A percentile compares a stretch with the other conserved stretches of the same genome.
Evolutionary conservation across 495 filamentous ascomycete genomes (phyloP).

Genomic region (Opeltia flavorubescens): DNA sequence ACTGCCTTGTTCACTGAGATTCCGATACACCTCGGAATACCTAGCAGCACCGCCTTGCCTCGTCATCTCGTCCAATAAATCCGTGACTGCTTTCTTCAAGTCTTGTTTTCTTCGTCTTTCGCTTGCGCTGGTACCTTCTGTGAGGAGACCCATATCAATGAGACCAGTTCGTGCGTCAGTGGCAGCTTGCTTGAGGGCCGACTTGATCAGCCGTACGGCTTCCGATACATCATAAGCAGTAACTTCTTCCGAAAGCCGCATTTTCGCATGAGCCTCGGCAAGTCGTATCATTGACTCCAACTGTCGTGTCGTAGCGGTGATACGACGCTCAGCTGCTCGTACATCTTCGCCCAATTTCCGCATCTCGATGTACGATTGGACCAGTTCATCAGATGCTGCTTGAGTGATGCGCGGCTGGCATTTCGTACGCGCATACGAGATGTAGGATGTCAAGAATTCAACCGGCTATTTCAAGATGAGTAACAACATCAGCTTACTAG

Average conservation of each 20-base stretch:
- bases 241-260: slow-evolving; percentile 68
- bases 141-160: slow-evolving; percentile 92
- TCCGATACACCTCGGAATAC: slow-evolving; percentile 60
- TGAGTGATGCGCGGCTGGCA: slow-evolving; percentile 68
- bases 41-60: slow-evolving; percentile 49
- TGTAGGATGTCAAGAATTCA: slow-evolving; percentile 91
- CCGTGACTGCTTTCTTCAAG: slow-evolving; percentile 65
- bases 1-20: slow-evolving; percentile 61
- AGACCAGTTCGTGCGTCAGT: slow-evolving; percentile 83
- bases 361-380: slow-evolving; percentile 86
- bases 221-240: slow-evolving; percentile 75
- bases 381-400: slow-evolving; percentile 65
- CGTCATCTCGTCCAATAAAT: slow-evolving; percentile 63
- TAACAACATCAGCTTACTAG: not conserved
- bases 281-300: slow-evolving; percentile 96
- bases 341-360: slow-evolving; percentile 92
- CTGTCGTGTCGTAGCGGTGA: slow-evolving; percentile 92
- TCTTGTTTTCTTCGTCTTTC: slow-evolving; percentile 72
- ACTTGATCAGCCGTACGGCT: slow-evolving; percentile 81
- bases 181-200: slow-evolving; percentile 90
- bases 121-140: slow-evolving; percentile 74
- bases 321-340: slow-evolving; percentile 81
- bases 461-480: slow-evolving; percentile 44
- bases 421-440: slow-evolving; percentile 86
- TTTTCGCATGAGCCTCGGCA: slow-evolving; percentile 91